Evolutionary conservation across 441 rosid species (phyloP).

Genomic region (Breynia disticha): DNA sequence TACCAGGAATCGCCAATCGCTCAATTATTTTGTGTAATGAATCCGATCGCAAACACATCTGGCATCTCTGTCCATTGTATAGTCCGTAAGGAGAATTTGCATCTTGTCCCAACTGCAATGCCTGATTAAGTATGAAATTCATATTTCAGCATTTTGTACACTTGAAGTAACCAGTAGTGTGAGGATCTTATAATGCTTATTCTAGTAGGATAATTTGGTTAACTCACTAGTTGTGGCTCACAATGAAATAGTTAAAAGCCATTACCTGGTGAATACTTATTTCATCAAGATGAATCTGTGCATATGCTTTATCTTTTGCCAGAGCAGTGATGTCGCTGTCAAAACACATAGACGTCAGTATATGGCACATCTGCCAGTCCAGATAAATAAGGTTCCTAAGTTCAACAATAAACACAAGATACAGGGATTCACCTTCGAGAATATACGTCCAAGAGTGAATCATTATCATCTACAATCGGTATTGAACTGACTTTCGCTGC

Average conservation of each 20-base stretch:
- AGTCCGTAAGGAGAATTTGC: constrained; percentile 43
- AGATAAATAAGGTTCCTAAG: background rate
- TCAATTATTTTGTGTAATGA: constrained; percentile 56
- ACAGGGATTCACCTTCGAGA: constrained; percentile 59
- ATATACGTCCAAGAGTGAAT: constrained; percentile 86
- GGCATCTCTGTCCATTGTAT: constrained; percentile 71
- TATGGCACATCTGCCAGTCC: background rate
- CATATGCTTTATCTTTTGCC: constrained; percentile 90
- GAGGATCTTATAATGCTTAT: too few relatives aligned
- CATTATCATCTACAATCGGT: constrained; percentile 94
- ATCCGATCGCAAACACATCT: constrained; percentile 58
- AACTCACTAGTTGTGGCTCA: too few relatives aligned
- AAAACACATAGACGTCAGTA: constrained; percentile 1
- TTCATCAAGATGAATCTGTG: constrained; percentile 85
- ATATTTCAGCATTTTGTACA: background rate
- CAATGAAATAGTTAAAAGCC: background rate
- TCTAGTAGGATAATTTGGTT: too few relatives aligned
- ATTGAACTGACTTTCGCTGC: constrained; percentile 94
- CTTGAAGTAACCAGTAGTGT: too few relatives aligned
- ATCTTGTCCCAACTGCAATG: constrained; percentile 92
- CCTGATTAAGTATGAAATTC: constrained; percentile 34
- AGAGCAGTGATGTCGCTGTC: constrained; percentile 93
- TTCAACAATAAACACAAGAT: background rate
- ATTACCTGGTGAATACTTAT: constrained; percentile 87
- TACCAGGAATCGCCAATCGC: constrained; percentile 79